Evolutionary conservation across 225 moss, liverwort and hornwort species (phyloP), one percentile per base, ranked within the genome.

Genomic region (Marchantia polymorpha): DNA sequence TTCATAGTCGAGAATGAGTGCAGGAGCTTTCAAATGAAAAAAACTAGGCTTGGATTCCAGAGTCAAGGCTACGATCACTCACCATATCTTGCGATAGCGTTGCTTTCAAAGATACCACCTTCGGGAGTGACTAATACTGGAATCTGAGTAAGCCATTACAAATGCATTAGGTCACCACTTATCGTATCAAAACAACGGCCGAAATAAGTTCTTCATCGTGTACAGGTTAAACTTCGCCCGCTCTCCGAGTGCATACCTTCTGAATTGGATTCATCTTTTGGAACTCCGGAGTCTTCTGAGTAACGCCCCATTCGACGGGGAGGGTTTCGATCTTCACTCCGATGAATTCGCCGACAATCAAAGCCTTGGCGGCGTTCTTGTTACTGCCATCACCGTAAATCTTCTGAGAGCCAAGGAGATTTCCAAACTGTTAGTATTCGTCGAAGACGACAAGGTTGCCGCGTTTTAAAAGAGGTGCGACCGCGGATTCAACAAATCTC

Each of bases 31-130:
- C 1, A 2, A 61, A 17, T 7, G 0, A 23, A 17, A 22, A 3
- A 61, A 61, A 8, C 22, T 61, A 17, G 22, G 29, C 6, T 67
- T 11, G 25, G 23, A 25, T 4, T 64, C 11, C 7, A 8, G 64
- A 67, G 30, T 29, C 12, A 6, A 15, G 12, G 30, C n/a, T 30
- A 12, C 6, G 30, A 29, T 67, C 39, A 70, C 69, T 17, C 72
- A 96, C 96, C 93, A 76, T 99, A 88, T 20, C 93, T 92, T 6
- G 99, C 93, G 20, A 99, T 95, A 3, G 99, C 99, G 80, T 93
- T 93, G 80, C 99, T 95, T 79, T 99, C 99, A 51, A 87, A 91
- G 3, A 99, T 0, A 16, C 87, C 77, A 19, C 95, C 95, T 15
- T 91, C 95, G 0, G 88, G 72, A 13, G 92, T 99, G 83, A 92